phyloP scores from a whole-genome alignment of 2,329 filamentous ascomycete genomes.

The Thielaviopsis cerberus region DNA sequence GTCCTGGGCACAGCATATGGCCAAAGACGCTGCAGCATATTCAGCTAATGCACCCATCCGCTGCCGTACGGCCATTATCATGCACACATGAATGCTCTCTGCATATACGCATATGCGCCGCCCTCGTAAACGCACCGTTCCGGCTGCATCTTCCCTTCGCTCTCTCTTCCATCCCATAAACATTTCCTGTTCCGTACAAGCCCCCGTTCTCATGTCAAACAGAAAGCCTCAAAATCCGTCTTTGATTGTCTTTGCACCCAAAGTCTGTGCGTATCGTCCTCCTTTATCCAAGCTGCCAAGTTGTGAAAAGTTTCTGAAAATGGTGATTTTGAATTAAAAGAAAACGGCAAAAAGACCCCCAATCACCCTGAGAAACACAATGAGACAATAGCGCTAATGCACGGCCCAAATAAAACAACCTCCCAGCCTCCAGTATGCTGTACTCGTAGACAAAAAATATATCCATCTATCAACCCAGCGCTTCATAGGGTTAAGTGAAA shows the following conservation, averaged over 20 bases:
- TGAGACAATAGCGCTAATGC: background rate
- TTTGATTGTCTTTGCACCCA: too few species aligned
- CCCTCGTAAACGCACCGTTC: background rate
- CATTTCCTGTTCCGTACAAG: background rate
- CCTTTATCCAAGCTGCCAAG: too few species aligned
- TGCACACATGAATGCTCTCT: too few species aligned
- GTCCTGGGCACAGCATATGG: too few species aligned
- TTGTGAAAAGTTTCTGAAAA: background rate
- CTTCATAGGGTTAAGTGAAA: background rate
- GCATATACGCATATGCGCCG: background rate
- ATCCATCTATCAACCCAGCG: background rate
- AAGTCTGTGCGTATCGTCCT: too few species aligned
- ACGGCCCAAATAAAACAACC: background rate
- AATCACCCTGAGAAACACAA: too few species aligned
- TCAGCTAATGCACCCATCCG: background rate
- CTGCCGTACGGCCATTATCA: too few species aligned
- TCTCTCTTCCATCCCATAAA: background rate
- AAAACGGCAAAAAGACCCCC: background rate
- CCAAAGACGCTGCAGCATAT: background rate
- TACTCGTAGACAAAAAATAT: background rate
- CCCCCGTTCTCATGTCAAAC: too few species aligned
- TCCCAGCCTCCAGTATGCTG: too few species aligned
- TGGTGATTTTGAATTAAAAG: background rate
- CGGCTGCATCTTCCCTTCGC: background rate
- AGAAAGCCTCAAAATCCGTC: too few species aligned